Evolutionary conservation across 192 early-diverging fungal species (phyloP), one percentile per base, ranked within the genome.

Genomic region (Backusella tarrabulga): DNA sequence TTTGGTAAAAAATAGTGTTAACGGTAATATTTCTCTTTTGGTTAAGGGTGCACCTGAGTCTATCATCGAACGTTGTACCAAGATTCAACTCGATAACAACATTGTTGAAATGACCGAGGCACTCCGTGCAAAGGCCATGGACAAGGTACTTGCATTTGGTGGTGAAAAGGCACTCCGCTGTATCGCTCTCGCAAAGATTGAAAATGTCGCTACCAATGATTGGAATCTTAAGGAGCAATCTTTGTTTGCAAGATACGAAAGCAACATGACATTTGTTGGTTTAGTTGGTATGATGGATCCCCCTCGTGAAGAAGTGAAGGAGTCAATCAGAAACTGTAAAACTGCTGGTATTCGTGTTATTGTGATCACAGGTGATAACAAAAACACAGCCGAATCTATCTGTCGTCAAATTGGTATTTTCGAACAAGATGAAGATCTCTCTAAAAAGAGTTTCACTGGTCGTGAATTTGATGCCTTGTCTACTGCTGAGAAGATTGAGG

Each of bases 291-390:
- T 99, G 97, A 89, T 95, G 82, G 98, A 99, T 79, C 98, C 98
- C 66, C 98, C 98, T 40, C 89, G 98, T 23, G 91, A 96, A 6
- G 97, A 99, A 82, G 96, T 98, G 29, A 82, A 81, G 56, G 88
- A 79, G 15, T 91, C 96, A n/a, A 97, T 99, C 80, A 81, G 79
- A 67, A 91, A 93, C 72, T 99, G 98, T 84, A 86, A 90, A 44
- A 91, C 90, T 56, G 98, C 98, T 34, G 98, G 98, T 68, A 98
- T 99, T 76, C 91, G 97, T 54, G 98, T 99, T 29, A 95, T 99
- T 82, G 95, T 99, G 11, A 97, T 99, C 79, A 99, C 97, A 26
- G 98, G 97, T 79, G 97, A 99, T 86, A 95, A 97, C 87, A 94
- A 95, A 84, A 93, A 94, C 83, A 99, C 97, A 3, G 97, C 97